Base-by-base conservation (phyloP, 306 rosid species). In the Amphicarpaea edgeworthii region DNA sequence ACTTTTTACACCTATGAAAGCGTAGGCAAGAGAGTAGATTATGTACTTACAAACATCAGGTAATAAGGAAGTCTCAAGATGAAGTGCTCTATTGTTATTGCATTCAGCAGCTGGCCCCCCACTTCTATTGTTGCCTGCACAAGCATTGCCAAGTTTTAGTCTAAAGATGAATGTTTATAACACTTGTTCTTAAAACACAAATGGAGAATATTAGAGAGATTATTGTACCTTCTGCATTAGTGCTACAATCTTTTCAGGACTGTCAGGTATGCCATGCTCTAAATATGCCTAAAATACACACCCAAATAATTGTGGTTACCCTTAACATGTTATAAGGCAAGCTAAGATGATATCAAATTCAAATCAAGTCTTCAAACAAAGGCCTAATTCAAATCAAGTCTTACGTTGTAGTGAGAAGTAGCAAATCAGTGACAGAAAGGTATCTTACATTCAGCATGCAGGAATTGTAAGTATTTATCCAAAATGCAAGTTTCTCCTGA, bases 1-100 rank as follows among this genome's bases (percentile, higher is more conserved):
- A 34, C 2, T 7, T 64, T 16, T 21, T 12, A 26, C 1, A 34
- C 40, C n/a, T 28, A 12, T 3, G 15, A 15, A 71, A 71, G 55
- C 43, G 40, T 16, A 64, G 41, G 46, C 16, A 51, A 58, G 38
- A 70, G 51, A 21, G 70, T 66, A 55, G 55, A 80, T 16, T 32
- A 65, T 75, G 59, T 49, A 53, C 97, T 90, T 74, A 93, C 97
- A 75, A 88, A 90, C 76, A 86, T 90, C 76, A 93, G 79, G 80
- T 88, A 91, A 81, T 93, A 93, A 78, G 97, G 93, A 77, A 93
- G 76, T 82, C 97, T 85, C 87, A 93, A 83, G 63, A 93, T 93
- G 85, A 93, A 93, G 72, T 88, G 96, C 79, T 93, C 97, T 63
- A 93, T 93, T 45, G 92, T 93, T 20, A 90, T 88, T 81, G 93